These are phyloP conservation scores for Ampelomyces quisqualis DNA, from an alignment of 2,329 filamentous ascomycete genomes.

Conservation along the genomic window DNA sequence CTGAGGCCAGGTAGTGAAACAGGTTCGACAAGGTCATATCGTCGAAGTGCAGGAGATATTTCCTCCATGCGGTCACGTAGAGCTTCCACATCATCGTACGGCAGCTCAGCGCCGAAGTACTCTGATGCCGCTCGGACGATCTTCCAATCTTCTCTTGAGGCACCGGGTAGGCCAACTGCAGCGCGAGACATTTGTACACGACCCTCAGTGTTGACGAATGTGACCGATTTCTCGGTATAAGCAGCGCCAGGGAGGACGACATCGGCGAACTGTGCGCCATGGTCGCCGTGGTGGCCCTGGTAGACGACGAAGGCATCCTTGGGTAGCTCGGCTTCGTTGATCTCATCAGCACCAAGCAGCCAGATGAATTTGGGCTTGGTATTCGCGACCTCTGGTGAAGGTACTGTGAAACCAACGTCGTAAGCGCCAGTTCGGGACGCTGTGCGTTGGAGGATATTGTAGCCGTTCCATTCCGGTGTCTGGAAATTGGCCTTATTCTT, in stretches of 20 bases:
- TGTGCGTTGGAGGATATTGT: conserved; percentile 91
- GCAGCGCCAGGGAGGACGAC: conserved; percentile 90
- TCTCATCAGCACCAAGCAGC: conserved; percentile 93
- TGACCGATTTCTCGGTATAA: conserved; percentile 95
- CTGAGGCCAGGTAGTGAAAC: conserved; percentile 70
- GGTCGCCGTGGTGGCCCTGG: conserved; percentile 96
- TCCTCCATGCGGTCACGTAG: conserved; percentile 92
- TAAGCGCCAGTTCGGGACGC: conserved; percentile 92
- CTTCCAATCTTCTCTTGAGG: conserved; percentile 96
- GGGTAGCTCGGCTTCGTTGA: conserved; percentile 80
- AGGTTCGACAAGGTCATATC: conserved; percentile 89
- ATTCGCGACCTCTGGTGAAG: conserved; percentile 76
- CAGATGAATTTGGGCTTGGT: conserved; percentile 93
- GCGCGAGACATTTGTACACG: conserved; percentile 91
- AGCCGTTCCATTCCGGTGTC: conserved; percentile 92
- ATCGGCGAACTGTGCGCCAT: conserved; percentile 88
- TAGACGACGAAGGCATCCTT: conserved; percentile 97
- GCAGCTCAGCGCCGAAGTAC: conserved; percentile 81
- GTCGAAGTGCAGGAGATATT: conserved; percentile 84
- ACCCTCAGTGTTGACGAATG: conserved; percentile 97
- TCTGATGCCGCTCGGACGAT: conserved; percentile 92
- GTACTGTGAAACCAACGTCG: conserved; percentile 90
- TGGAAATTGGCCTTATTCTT: conserved; percentile 88
- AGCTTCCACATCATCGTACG: conserved; percentile 88
- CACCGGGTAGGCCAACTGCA: conserved; percentile 84